phyloP scores from a whole-genome alignment of 2,329 filamentous ascomycete genomes.

The Phaeoacremonium minimum region DNA sequence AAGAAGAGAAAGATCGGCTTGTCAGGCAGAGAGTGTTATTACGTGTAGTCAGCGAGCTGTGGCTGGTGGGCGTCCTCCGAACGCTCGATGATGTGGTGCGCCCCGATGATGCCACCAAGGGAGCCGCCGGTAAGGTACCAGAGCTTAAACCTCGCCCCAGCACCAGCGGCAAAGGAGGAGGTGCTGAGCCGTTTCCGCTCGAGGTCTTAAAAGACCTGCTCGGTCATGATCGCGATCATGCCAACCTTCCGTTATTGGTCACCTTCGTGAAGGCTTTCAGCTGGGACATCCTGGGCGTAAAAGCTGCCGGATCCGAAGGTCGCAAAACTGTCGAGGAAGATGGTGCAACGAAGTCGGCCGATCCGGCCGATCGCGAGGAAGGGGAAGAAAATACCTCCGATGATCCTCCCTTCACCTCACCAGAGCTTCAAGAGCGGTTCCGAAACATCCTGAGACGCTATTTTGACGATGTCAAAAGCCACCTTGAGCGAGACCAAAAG shows the following conservation, averaged over 20 bases:
- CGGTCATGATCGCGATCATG: conserved; percentile 87
- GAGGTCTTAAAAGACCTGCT: conserved; percentile 97
- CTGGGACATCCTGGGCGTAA: conserved; percentile 90
- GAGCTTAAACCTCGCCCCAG: conserved; percentile 52
- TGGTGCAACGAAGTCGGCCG: conserved; percentile 53
- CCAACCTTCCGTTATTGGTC: conserved; percentile 86
- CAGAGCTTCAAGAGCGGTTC: conserved; percentile 81
- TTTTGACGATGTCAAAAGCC: conserved; percentile 86
- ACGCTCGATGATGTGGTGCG: conserved; percentile 67
- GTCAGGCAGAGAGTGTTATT: conserved; percentile 80
- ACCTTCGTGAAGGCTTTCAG: conserved; percentile 94
- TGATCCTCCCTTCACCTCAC: conserved; percentile 70
- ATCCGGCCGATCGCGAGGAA: conserved; percentile 40
- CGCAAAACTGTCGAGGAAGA: conserved; percentile 82
- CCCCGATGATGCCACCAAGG: conserved; percentile 60
- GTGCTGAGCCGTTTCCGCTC: conserved; percentile 87
- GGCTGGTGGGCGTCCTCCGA: conserved; percentile 84
- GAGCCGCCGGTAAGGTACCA: conserved; percentile 57
- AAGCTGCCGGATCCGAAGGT: conserved; percentile 66
- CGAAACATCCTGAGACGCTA: conserved; percentile 81
- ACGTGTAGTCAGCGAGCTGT: conserved; percentile 89
- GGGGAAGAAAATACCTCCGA: conserved; percentile 38
- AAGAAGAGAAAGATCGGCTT: conserved; percentile 92
- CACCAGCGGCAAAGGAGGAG: conserved; percentile 55
- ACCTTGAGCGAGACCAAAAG: conserved; percentile 88